A percentile compares a stretch with the other conserved stretches of the same genome.
Conservation (phyloP, 129 eudicot genomes). For the Ambrosia trifida region DNA sequence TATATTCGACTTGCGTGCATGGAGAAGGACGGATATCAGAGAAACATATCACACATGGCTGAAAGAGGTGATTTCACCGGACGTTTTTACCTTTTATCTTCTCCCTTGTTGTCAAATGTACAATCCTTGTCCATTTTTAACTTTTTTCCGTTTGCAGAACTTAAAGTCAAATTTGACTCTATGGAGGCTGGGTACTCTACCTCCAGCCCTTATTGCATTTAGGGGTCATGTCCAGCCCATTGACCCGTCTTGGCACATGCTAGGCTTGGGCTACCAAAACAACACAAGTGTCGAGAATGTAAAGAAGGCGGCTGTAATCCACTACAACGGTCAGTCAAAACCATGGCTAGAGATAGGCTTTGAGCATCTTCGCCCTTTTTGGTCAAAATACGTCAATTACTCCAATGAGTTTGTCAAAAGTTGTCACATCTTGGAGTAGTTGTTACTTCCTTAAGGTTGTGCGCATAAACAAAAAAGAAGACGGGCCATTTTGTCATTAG, state of each 20-base stretch:
- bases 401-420: conserved; percentile 75
- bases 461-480: conserved; percentile 19
- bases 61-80: conserved; percentile 63
- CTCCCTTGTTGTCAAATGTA: background rate
- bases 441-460: conserved; percentile 8
- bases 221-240: conserved; percentile 80
- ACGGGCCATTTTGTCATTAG: conserved; percentile 17
- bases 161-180: conserved; percentile 79
- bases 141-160: conserved; percentile 54
- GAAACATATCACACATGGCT: conserved; percentile 90
- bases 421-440: conserved; percentile 90
- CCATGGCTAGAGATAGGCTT: conserved; percentile 97
- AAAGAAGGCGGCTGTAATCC: conserved; percentile 91
- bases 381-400: conserved; percentile 88
- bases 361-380: conserved; percentile 93
- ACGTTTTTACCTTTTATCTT: background rate
- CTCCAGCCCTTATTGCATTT: conserved; percentile 93
- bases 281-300: conserved; percentile 65
- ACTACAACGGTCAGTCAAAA: conserved; percentile 97
- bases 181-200: conserved; percentile 97
- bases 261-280: conserved; percentile 93
- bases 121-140: background rate
- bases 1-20: conserved; percentile 82
- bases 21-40: conserved; percentile 78
- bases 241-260: conserved; percentile 96